A percentile compares a stretch with the other conserved stretches of the same genome.
Conservation (phyloP, 2,329 filamentous ascomycete species). For the Colletotrichum sp. region DNA sequence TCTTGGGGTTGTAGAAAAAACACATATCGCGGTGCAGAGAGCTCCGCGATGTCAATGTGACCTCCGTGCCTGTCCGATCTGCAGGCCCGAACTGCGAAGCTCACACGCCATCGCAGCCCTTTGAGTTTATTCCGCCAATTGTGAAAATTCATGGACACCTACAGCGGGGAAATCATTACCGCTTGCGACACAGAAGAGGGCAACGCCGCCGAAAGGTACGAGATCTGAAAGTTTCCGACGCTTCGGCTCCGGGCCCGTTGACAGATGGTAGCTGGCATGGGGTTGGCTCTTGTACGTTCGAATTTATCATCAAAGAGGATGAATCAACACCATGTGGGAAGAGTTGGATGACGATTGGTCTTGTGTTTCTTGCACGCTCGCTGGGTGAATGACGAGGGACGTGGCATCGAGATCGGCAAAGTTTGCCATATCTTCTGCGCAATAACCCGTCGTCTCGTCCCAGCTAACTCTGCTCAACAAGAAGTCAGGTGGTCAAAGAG, state of each 20-base stretch:
- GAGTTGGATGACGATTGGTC: not conserved
- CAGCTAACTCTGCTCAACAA: slow-evolving; percentile 8
- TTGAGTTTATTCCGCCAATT: not conserved
- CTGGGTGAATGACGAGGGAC: not conserved
- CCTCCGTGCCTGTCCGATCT: not conserved
- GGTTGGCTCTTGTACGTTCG: not conserved
- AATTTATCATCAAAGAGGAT: not conserved
- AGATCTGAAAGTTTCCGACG: not conserved
- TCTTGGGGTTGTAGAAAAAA: not conserved
- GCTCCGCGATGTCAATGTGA: not conserved
- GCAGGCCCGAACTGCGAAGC: not conserved
- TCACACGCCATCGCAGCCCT: not conserved
- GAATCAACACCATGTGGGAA: not conserved
- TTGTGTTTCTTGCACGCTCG: not conserved
- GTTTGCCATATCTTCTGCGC: slow-evolving; percentile 1
- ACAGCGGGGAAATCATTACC: not conserved
- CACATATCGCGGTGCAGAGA: not conserved
- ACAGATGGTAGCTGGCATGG: not conserved
- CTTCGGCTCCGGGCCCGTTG: not conserved
- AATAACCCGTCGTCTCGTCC: slow-evolving; percentile 13
- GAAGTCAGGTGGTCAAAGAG: not conserved
- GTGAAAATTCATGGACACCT: not conserved
- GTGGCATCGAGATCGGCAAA: slow-evolving; percentile 1
- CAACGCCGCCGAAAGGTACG: not conserved
- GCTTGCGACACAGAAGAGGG: not conserved